Base-by-base conservation (phyloP, 2,329 filamentous ascomycete genomes). In the Mycogone perniciosa region DNA sequence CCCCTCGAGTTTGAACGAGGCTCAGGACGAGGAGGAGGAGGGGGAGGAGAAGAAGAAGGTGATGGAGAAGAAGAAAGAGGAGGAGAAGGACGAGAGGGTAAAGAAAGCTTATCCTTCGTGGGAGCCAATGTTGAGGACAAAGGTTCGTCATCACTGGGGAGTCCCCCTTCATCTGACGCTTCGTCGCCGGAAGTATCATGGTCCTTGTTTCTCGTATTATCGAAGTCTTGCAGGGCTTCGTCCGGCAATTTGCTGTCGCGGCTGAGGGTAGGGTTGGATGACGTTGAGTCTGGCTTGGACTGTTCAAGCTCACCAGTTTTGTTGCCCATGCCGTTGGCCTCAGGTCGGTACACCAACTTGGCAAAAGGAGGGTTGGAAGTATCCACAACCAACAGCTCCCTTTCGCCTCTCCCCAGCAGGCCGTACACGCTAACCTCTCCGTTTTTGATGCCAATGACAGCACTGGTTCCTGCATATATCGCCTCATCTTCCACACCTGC, bases 381-480 rank as follows among this genome's bases (percentile, higher is more conserved):
- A 63, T 90, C 84, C 0, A 89, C 80, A 0, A 90, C 72, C 6
- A 91, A 66, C 1, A 89, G 67, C 4, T 80, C 80, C 59, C 87
- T 82, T 49, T 86, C 80, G 1, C 79, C 81, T 13, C 86, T 82
- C 0, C 86, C 86, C 2, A 89, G 69, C 0, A 88, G 68, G 0
- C 86, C 86, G 46, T 85, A 89, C 0, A 90, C 75, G 43, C 70
- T 82, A 6, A 89, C 82, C 40, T 82, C 79, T 0, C 85, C 86
- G 5, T 73, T 66, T 6, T 79, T 72, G 31, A 91, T 79, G 2
- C 82, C 81, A 29, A 91, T 66, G 0, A 91, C 83, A 0, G 82
- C 78, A 54, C 84, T 89, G 0, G 85, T 89, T 0, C 88, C 88
- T 0, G 87, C 84, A 65, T 89, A 93, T 1, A 80, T 75, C 0